Conservation (phyloP, 2,329 filamentous ascomycete genomes). For the Intubia oerlemansii region DNA sequence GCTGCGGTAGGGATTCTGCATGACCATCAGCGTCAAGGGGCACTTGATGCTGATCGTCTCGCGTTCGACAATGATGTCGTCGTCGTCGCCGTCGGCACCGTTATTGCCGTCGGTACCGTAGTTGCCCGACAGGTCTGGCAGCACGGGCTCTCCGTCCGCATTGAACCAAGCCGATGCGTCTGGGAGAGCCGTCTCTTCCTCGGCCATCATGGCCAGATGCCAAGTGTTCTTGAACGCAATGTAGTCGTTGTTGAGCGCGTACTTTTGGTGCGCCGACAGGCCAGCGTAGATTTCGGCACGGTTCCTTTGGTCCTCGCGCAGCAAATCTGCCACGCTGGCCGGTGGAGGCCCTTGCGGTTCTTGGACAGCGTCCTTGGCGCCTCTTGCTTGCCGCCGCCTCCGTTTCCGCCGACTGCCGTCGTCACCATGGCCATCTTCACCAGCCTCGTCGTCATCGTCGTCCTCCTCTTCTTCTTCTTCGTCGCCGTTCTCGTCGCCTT, state of each 20-base stretch:
- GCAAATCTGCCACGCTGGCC: slow-evolving; percentile 13
- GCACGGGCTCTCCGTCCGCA: slow-evolving; percentile 18
- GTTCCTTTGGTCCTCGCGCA: slow-evolving; percentile 15
- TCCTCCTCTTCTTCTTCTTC: slow-evolving; percentile 9
- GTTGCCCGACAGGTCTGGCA: slow-evolving; percentile 9
- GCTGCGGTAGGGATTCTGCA: slow-evolving; percentile 46
- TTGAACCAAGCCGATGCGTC: slow-evolving; percentile 33
- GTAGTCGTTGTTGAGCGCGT: slow-evolving; percentile 36
- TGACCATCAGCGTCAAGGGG: slow-evolving; percentile 41
- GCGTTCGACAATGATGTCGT: slow-evolving; percentile 45
- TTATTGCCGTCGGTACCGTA: slow-evolving; percentile 17
- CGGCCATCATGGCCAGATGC: slow-evolving; percentile 29
- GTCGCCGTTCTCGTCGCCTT: slow-evolving; percentile 2
- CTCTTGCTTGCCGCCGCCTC: neutral
- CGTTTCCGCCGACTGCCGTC: slow-evolving; percentile 9
- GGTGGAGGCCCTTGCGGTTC: slow-evolving; percentile 5
- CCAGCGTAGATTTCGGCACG: slow-evolving; percentile 21
- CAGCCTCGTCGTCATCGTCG: slow-evolving; percentile 10
- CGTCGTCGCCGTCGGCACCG: slow-evolving; percentile 39
- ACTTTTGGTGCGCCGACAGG: slow-evolving; percentile 23
- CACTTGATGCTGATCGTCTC: slow-evolving; percentile 46
- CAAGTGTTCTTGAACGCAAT: slow-evolving; percentile 34
- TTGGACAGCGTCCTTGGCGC: neutral
- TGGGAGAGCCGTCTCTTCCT: slow-evolving; percentile 27
- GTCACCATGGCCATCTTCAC: slow-evolving; percentile 8